phyloP scores from a whole-genome alignment of 2,329 filamentous ascomycete species.

The Pseudopyrenochaeta lycopersici region DNA sequence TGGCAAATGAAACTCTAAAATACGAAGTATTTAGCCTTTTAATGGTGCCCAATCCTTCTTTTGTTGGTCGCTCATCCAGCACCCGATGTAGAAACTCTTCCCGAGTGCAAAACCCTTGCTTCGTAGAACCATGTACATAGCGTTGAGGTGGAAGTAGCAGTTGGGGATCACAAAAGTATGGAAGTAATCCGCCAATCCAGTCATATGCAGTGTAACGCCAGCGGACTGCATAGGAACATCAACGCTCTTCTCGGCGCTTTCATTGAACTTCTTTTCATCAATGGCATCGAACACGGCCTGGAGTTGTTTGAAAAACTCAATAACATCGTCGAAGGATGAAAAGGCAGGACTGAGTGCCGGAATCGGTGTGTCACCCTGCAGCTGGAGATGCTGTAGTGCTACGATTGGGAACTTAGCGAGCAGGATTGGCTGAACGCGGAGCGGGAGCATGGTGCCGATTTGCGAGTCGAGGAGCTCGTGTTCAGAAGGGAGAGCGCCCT shows the following conservation, averaged over 20 bases:
- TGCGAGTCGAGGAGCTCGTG: conserved; percentile 25
- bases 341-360: conserved; percentile 19
- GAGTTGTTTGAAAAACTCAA: conserved; percentile 27
- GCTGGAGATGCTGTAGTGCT: conserved; percentile 13
- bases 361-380: conserved; percentile 3
- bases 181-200: conserved; percentile 20
- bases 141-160: conserved; percentile 33
- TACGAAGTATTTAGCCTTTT: conserved; percentile 21
- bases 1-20: too few species aligned
- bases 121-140: conserved; percentile 34
- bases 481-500: conserved; percentile 16
- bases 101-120: conserved; percentile 27
- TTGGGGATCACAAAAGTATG: conserved; percentile 28
- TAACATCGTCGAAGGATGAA: conserved; percentile 24
- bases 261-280: conserved; percentile 27
- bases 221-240: conserved; percentile 12
- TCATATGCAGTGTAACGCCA: conserved; percentile 20
- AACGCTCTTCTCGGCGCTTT: conserved; percentile 21
- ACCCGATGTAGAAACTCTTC: conserved; percentile 20
- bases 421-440: conserved; percentile 29
- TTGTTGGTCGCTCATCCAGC: conserved; percentile 30
- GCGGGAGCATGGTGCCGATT: conserved; percentile 28
- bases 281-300: conserved; percentile 20
- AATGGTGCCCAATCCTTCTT: conserved; percentile 28
- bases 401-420: conserved; percentile 21